Percentiles rank a stretch among this genome's conserved stretches.
These are phyloP conservation scores for Chrysopogon serrulatus DNA, from an alignment of 176 grass and related monocot species.

Conservation along the genomic window DNA sequence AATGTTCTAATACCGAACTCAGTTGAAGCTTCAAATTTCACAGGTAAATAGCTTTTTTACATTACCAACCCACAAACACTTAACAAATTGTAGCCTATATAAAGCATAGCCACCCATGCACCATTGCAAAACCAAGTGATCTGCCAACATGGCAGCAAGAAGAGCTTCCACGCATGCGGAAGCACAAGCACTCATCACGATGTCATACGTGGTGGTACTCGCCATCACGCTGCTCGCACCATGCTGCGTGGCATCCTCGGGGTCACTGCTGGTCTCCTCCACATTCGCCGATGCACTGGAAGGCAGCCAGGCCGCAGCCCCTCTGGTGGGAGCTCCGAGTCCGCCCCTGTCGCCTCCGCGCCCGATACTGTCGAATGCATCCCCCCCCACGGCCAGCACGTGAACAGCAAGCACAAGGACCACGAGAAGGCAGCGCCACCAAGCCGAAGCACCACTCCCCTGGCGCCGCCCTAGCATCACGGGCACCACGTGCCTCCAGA, in stretches of 20 bases:
- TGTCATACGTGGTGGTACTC: neutral
- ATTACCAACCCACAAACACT: neutral
- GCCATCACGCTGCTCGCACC: neutral
- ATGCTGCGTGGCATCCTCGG: neutral
- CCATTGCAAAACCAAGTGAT: neutral
- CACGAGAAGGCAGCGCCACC: slow-evolving; percentile 7
- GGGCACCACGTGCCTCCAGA: neutral
- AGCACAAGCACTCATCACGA: neutral
- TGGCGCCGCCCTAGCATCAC: slow-evolving; percentile 31
- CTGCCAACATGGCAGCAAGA: slow-evolving; percentile 17
- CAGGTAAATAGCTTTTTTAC: neutral
- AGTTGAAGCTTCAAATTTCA: neutral
- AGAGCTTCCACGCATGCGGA: neutral
- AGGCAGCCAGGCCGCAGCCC: neutral
- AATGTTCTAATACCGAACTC: slow-evolving; percentile 9
- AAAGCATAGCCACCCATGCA: neutral
- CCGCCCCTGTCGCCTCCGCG: neutral
- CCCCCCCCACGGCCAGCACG: neutral
- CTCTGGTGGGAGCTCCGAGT: neutral
- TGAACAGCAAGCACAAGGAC: slow-evolving; percentile 2
- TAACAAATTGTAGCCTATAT: neutral
- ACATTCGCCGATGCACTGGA: neutral
- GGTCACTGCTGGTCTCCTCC: neutral
- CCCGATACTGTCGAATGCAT: neutral
- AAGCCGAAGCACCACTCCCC: neutral